These are phyloP conservation scores for Ganoderma resinaceum DNA, from an alignment of 1,284 basidiomycete species.

Conservation along the genomic window DNA sequence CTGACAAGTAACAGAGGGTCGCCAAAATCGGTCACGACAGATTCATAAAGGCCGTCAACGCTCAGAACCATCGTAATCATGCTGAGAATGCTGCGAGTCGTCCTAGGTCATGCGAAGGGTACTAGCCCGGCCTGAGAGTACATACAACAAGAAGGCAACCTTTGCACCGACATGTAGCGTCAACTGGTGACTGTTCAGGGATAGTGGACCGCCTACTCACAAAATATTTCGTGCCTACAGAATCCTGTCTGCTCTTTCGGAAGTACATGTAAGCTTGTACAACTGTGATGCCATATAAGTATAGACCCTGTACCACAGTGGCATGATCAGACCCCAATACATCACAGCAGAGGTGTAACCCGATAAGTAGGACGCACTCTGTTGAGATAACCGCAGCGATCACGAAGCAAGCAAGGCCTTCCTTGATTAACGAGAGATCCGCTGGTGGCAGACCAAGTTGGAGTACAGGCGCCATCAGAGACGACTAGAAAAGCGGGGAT, in stretches of 20 bases:
- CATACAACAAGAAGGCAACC: background rate
- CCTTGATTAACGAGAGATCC: too few relatives aligned
- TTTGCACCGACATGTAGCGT: too few relatives aligned
- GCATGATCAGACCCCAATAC: too few relatives aligned
- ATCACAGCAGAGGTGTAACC: too few relatives aligned
- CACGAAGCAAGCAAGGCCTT: too few relatives aligned
- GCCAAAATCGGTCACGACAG: background rate
- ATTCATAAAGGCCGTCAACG: background rate
- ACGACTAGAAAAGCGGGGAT: too few relatives aligned
- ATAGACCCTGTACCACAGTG: background rate
- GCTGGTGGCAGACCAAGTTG: too few relatives aligned
- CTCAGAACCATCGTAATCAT: background rate
- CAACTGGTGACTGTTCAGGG: too few relatives aligned
- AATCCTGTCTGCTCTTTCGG: background rate
- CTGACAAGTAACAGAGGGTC: background rate
- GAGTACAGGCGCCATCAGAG: too few relatives aligned
- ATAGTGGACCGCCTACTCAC: background rate
- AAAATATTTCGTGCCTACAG: background rate
- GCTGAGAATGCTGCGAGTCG: background rate
- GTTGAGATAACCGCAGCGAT: too few relatives aligned
- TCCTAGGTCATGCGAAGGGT: background rate
- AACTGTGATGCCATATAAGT: background rate
- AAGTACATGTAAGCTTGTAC: background rate
- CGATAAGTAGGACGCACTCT: too few relatives aligned
- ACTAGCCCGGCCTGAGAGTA: too few relatives aligned